Evolutionary conservation across 1,284 basidiomycete genomes (phyloP).

Genomic region (Heterobasidion occidentale): DNA sequence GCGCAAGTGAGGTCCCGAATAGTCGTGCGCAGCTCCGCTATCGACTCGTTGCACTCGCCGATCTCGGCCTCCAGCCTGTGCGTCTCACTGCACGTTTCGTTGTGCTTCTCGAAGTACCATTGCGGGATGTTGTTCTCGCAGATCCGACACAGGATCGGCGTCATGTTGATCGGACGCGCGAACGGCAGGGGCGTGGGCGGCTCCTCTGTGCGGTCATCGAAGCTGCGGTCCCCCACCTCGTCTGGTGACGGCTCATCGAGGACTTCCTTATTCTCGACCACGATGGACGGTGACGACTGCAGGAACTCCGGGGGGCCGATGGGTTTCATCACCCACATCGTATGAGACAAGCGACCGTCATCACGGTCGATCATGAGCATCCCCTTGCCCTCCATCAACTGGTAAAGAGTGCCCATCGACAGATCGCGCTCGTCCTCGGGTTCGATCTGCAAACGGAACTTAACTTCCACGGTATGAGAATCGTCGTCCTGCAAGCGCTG

Average conservation of each 20-base stretch:
- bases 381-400: slow-evolving; percentile 94
- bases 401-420: slow-evolving; percentile 52
- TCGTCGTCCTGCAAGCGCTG: slow-evolving; percentile 84
- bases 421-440: slow-evolving; percentile 49
- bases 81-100: slow-evolving; percentile 96
- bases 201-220: slow-evolving; percentile 29
- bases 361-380: slow-evolving; percentile 97
- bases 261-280: slow-evolving; percentile 51
- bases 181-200: slow-evolving; percentile 65
- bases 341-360: slow-evolving; percentile 83
- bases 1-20: slow-evolving; percentile 66
- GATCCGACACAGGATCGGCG: slow-evolving; percentile 94
- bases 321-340: slow-evolving; percentile 99
- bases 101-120: slow-evolving; percentile 99
- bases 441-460: slow-evolving; percentile 79
- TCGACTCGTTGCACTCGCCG: slow-evolving; percentile 86
- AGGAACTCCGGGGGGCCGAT: slow-evolving; percentile 64
- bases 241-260: slow-evolving; percentile 22
- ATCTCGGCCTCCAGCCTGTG: slow-evolving; percentile 97
- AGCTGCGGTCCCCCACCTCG: slow-evolving; percentile 16
- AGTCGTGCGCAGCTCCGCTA: slow-evolving; percentile 79
- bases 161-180: slow-evolving; percentile 68
- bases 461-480: slow-evolving; percentile 89
- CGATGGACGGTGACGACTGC: slow-evolving; percentile 46
- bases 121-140: slow-evolving; percentile 96